phyloP scores from a whole-genome alignment of 768 basidiomycete species.

The Russula lepida region DNA sequence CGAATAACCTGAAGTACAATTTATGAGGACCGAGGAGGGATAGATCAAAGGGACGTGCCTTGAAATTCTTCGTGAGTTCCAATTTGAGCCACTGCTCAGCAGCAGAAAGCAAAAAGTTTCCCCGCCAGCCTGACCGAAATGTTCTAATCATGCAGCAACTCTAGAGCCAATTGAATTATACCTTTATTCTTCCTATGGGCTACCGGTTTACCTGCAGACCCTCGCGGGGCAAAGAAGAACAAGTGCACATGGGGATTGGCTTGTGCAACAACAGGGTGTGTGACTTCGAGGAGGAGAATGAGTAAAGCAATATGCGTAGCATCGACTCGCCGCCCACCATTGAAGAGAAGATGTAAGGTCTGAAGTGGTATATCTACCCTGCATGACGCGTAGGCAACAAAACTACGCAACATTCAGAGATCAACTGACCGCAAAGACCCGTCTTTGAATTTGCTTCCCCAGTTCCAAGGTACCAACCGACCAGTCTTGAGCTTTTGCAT shows the following conservation, averaged over 20 bases:
- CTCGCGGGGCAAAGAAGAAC: slow-evolving; percentile 89
- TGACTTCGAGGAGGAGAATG: slow-evolving; percentile 41
- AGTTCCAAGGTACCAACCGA: slow-evolving; percentile 81
- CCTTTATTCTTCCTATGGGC: slow-evolving; percentile 92
- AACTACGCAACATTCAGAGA: not conserved
- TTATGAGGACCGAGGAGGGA: not conserved
- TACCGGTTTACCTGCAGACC: slow-evolving; percentile 86
- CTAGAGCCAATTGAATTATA: slow-evolving; percentile 21
- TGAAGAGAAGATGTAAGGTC: slow-evolving; percentile 80
- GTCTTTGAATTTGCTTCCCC: slow-evolving; percentile 91
- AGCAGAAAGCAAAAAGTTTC: slow-evolving; percentile 86
- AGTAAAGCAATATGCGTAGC: not conserved
- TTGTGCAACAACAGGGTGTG: slow-evolving; percentile 89
- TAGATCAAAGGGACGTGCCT: slow-evolving; percentile 33
- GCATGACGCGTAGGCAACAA: not conserved
- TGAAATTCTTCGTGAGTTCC: slow-evolving; percentile 95
- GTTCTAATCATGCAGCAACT: not conserved
- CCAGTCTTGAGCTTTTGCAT: slow-evolving; percentile 87
- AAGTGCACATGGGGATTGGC: slow-evolving; percentile 89
- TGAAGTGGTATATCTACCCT: slow-evolving; percentile 95
- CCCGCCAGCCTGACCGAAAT: slow-evolving; percentile 70
- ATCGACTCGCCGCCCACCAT: slow-evolving; percentile 38
- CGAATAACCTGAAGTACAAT: slow-evolving; percentile 62
- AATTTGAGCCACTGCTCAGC: slow-evolving; percentile 93
- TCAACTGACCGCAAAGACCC: slow-evolving; percentile 66